Evolutionary conservation across 331 rosid genomes (phyloP).

Genomic region (Prunus yedoensis): DNA sequence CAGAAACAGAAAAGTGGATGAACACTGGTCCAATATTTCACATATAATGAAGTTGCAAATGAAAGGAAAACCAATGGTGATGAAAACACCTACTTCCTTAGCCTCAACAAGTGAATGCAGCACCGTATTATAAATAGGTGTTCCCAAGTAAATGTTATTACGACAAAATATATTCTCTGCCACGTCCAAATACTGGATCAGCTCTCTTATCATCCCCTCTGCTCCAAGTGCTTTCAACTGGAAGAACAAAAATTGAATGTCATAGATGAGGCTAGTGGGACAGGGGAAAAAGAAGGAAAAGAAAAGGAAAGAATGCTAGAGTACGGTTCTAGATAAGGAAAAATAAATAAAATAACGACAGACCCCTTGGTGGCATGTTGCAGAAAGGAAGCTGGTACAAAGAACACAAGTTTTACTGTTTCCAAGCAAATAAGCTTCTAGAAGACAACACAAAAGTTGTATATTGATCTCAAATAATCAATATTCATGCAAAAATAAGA

Average conservation of each 20-base stretch:
- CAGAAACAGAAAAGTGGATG: conserved; percentile 33
- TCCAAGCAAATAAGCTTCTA: background rate
- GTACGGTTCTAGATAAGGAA: background rate
- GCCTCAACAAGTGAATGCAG: conserved; percentile 67
- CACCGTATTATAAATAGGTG: conserved; percentile 48
- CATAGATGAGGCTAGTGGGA: conserved; percentile 14
- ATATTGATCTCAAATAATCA: background rate
- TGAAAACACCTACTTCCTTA: conserved; percentile 53
- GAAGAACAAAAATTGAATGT: conserved; percentile 2
- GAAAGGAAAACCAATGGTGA: conserved; percentile 22
- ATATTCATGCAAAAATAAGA: background rate
- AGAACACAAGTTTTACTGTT: background rate
- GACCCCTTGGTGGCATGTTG: background rate
- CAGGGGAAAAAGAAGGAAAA: conserved; percentile 1
- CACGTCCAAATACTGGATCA: conserved; percentile 59
- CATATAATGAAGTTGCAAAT: conserved; percentile 20
- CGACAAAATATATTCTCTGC: conserved; percentile 67
- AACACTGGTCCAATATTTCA: conserved; percentile 13
- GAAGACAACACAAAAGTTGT: background rate
- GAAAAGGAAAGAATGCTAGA: conserved; percentile 9
- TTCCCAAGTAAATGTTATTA: conserved; percentile 42
- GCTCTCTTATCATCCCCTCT: conserved; percentile 67
- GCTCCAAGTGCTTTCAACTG: conserved; percentile 82
- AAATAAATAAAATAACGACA: background rate
- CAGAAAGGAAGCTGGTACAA: background rate